phyloP scores from a whole-genome alignment of 1,284 basidiomycete genomes.

The Phenoliferia sp. region DNA sequence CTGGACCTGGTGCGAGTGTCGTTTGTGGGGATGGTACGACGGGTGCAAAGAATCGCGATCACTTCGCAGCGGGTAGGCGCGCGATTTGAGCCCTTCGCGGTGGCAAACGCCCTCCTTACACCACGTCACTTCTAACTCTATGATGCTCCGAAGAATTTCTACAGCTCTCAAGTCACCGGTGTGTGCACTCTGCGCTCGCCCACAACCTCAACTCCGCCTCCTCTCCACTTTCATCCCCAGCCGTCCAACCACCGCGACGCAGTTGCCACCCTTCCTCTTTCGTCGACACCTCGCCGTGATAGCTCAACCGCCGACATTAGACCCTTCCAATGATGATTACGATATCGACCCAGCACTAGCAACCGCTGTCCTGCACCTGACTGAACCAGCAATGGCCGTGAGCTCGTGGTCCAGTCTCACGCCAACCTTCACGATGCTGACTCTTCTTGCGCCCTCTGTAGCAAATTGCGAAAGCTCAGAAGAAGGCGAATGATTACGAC shows the following conservation, averaged over 20 bases:
- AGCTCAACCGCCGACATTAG: background rate
- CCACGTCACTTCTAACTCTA: too few species aligned
- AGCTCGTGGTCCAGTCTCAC: background rate
- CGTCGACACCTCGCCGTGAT: background rate
- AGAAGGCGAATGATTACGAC: conserved; percentile 52
- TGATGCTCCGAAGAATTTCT: too few species aligned
- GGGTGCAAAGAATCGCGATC: too few species aligned
- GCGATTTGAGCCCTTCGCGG: too few species aligned
- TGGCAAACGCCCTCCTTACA: too few species aligned
- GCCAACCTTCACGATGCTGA: background rate
- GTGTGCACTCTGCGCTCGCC: too few species aligned
- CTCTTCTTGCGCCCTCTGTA: background rate
- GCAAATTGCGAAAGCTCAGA: conserved; percentile 26
- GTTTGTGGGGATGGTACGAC: too few species aligned
- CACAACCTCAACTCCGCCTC: background rate
- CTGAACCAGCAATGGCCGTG: background rate
- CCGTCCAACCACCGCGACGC: background rate
- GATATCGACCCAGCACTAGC: background rate
- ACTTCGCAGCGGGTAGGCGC: too few species aligned
- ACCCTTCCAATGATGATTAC: background rate
- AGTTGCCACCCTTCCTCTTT: too few species aligned
- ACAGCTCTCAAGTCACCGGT: too few species aligned
- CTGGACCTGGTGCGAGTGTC: too few species aligned
- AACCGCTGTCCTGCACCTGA: background rate
- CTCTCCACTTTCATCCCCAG: background rate